A percentile compares a stretch with the other conserved stretches of the same genome.
Evolutionary conservation across 208 protist species (phyloP).

Genomic region (Acanthamoeba triangularis): DNA sequence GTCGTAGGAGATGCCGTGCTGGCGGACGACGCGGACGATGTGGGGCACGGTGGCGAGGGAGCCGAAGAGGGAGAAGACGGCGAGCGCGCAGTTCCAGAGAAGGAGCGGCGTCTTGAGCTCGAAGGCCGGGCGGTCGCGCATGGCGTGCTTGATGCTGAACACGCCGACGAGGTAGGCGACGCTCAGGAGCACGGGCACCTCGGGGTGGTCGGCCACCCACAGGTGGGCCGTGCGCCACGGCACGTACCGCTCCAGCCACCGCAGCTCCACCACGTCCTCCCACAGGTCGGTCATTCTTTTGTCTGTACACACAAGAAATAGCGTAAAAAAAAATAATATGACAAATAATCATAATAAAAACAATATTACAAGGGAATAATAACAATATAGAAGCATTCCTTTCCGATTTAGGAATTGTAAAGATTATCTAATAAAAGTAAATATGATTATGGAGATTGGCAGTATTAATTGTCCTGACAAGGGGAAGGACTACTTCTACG

Average conservation of each 20-base stretch:
- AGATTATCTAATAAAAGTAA: too few species aligned
- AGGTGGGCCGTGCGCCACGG: not conserved
- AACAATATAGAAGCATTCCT: too few species aligned
- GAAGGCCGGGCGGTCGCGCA: conserved; percentile 90
- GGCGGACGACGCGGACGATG: not conserved
- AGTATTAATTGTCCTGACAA: too few species aligned
- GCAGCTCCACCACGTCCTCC: conserved; percentile 9
- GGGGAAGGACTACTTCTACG: too few species aligned
- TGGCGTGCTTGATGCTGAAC: conserved; percentile 71
- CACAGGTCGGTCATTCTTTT: not conserved
- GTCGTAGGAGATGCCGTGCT: not conserved
- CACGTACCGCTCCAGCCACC: not conserved
- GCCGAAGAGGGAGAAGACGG: conserved; percentile 92
- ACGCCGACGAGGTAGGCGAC: conserved; percentile 49
- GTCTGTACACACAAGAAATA: too few species aligned
- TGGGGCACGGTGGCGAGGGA: conserved; percentile 1
- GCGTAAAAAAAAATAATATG: too few species aligned
- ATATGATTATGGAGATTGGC: too few species aligned
- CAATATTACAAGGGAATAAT: too few species aligned
- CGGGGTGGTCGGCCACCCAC: conserved; percentile 30
- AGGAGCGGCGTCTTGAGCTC: conserved; percentile 87
- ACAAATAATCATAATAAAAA: too few species aligned
- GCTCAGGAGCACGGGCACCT: conserved; percentile 41
- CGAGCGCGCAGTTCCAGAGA: conserved; percentile 93
- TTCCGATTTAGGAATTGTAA: too few species aligned